Evolutionary conservation across 345 rosid genomes (phyloP), one percentile per base, ranked within the genome.

Genomic region (Gossypium turneri): DNA sequence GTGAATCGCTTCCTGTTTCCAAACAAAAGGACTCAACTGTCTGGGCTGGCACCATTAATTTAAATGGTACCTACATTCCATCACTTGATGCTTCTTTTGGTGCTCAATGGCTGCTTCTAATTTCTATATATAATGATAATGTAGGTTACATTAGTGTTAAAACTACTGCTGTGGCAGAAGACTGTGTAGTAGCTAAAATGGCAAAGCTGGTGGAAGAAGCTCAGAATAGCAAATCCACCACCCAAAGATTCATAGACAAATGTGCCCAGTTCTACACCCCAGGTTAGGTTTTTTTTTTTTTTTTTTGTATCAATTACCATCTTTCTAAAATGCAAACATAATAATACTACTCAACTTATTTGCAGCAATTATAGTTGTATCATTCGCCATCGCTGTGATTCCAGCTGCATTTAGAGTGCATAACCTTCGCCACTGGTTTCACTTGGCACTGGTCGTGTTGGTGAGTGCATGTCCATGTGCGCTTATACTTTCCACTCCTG

Each of bases 401-500:
- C 99, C 99, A 7, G 47, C 78, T 1, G 90, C 81, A 55, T 0
- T 91, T 7, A 78, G 83, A 62, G 72, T 80, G 68, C 82, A 76
- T 6, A 79, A 88, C 75, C 78, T 20, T 44, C 76, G 61, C 10
- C 82, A 85, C 43, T 93, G 98, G 98, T 70, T 95, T 73, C 88
- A 86, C 75, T 81, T 95, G 71, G 94, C 98, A 61, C 73, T 95
- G 64, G 98, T 95, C 11, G 89, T 91, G 62, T 66, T 95, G 75
- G 99, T 95, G 13, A 93, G 97, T 68, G 96, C 93, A 67, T 95
- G 99, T 70, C 99, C 98, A 27, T 95, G 99, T 76, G 97, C 93
- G 4, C 91, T 95, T 7, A 81, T 95, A 66, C 91, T 95, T 61
- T 95, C 99, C 9, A 93, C 99, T 29, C 99, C 98, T 9, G 92